phyloP scores from a whole-genome alignment of 2,329 filamentous ascomycete species.

The Fusarium caatingaense region DNA sequence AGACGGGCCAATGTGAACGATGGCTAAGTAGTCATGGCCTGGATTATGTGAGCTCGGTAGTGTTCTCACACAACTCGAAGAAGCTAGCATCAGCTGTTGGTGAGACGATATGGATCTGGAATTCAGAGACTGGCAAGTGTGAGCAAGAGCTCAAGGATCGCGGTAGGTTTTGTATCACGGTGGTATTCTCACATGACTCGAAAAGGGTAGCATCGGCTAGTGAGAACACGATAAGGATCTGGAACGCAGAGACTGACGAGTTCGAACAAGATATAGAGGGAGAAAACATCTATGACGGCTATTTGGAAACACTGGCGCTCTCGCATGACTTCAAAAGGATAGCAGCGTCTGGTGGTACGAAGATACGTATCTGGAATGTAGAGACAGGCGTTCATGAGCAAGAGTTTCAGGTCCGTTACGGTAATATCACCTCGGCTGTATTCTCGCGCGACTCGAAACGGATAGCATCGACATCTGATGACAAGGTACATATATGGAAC shows the following conservation, averaged over 20 bases:
- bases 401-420: neutral
- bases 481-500: neutral
- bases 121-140: neutral
- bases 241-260: neutral
- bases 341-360: rapidly evolving
- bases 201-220: neutral
- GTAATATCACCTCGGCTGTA: rapidly evolving
- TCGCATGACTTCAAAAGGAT: neutral
- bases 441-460: neutral
- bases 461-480: neutral
- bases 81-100: neutral
- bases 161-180: rapidly evolving
- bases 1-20: neutral
- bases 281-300: neutral
- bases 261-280: neutral
- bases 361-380: neutral
- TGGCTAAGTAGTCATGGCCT: rapidly evolving
- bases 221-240: neutral
- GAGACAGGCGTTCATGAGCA: neutral
- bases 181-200: neutral
- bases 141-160: neutral
- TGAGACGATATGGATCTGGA: neutral
- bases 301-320: neutral
- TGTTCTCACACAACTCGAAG: neutral
- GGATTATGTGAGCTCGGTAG: too few relatives aligned